Evolutionary conservation across 345 rosid species (phyloP).

Genomic region (Orychophragmus violaceus): DNA sequence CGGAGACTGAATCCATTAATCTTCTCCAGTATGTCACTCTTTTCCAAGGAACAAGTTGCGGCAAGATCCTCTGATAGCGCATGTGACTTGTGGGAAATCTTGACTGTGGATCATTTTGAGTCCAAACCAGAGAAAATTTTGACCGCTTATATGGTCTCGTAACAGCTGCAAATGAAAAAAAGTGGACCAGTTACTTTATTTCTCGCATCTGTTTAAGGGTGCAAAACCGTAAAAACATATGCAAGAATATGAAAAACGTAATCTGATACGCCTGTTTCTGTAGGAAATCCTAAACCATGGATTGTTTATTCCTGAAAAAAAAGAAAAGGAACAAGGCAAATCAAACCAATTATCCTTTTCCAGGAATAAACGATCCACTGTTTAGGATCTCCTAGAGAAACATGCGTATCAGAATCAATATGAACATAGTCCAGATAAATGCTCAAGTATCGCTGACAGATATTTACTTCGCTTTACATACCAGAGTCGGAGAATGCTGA

Average conservation of each 20-base stretch:
- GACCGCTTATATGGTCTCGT: constrained; percentile 44
- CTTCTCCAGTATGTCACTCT: constrained; percentile 65
- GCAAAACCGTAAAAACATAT: background rate
- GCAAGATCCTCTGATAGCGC: constrained; percentile 44
- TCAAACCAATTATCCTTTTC: background rate
- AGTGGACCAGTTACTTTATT: background rate
- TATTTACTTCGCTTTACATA: constrained; percentile 12
- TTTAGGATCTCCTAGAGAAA: background rate
- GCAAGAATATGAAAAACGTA: background rate
- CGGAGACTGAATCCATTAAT: constrained; percentile 37
- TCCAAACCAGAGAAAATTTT: constrained; percentile 74
- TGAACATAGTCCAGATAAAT: background rate
- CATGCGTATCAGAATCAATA: constrained; percentile 3
- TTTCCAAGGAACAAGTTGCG: constrained; percentile 86
- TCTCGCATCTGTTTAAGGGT: constrained; percentile 9
- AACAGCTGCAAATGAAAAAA: constrained; percentile 38
- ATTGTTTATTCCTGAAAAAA: background rate
- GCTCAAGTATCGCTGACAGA: background rate
- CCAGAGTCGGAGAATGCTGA: constrained; percentile 37
- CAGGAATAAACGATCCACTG: background rate
- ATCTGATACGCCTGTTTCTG: constrained; percentile 10
- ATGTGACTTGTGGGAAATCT: constrained; percentile 35
- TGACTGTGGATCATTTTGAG: constrained; percentile 40
- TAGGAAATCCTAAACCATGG: background rate
- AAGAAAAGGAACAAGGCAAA: constrained; percentile 5